Percentiles rank a stretch among this genome's conserved stretches.
Evolutionary conservation across 192 early-diverging fungal genomes (phyloP).

Genomic region (Backusella mclennaniae): DNA sequence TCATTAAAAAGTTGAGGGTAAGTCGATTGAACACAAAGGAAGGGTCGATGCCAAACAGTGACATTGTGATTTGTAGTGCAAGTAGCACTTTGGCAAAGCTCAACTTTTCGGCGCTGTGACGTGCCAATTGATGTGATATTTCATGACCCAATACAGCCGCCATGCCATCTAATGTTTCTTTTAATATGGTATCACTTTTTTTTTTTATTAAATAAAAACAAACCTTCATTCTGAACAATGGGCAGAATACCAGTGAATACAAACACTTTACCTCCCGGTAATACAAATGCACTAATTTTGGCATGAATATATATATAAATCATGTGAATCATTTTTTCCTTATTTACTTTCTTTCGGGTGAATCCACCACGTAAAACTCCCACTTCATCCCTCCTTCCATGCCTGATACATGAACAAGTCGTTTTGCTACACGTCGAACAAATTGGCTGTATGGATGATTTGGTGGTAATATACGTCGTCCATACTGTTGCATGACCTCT

Average conservation of each 20-base stretch:
- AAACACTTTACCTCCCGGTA: constrained; percentile 96
- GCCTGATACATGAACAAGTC: constrained; percentile 69
- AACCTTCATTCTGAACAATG: constrained; percentile 67
- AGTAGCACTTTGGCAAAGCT: constrained; percentile 66
- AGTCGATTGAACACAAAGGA: constrained; percentile 55
- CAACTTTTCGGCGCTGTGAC: constrained; percentile 90
- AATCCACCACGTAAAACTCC: constrained; percentile 90
- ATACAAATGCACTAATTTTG: constrained; percentile 75
- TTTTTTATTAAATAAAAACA: neutral
- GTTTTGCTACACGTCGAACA: constrained; percentile 68
- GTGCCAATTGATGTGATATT: constrained; percentile 88
- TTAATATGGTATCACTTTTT: neutral
- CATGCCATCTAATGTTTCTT: constrained; percentile 58
- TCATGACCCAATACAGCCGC: constrained; percentile 96
- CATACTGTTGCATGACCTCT: constrained; percentile 65
- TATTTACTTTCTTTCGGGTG: constrained; percentile 66
- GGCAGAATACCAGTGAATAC: constrained; percentile 94
- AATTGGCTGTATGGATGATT: constrained; percentile 59
- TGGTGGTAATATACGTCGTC: constrained; percentile 63
- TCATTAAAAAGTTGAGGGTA: constrained; percentile 67
- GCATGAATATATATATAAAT: neutral
- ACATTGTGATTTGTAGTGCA: constrained; percentile 56
- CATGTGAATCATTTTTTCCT: too few species aligned
- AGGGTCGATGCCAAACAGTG: constrained; percentile 68
- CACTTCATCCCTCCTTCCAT: constrained; percentile 73